Conservation (phyloP, 352 stramenopile species). For the Globisporangium paroecandrum region DNA sequence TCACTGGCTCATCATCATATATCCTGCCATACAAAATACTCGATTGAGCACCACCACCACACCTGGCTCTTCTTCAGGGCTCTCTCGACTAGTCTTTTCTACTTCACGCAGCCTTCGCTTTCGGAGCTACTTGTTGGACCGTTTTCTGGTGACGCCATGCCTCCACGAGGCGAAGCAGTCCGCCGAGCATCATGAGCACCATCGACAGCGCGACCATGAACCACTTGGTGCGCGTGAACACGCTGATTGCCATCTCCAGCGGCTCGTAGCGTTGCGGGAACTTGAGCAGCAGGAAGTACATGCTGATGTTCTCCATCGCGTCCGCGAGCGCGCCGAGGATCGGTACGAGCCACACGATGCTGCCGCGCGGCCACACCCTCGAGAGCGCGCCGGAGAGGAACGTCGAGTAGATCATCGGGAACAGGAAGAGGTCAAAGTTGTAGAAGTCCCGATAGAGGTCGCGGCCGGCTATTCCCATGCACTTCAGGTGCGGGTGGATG, state of each 20-base stretch:
- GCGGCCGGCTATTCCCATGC: slow-evolving; percentile 27
- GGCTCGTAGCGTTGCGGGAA: slow-evolving; percentile 29
- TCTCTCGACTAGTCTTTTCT: not conserved
- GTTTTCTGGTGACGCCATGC: not conserved
- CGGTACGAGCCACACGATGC: slow-evolving; percentile 21
- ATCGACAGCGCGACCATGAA: slow-evolving; percentile 19
- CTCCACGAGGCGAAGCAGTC: not conserved
- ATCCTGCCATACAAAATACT: too few relatives aligned
- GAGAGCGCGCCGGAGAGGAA: slow-evolving; percentile 26
- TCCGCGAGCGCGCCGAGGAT: slow-evolving; percentile 29
- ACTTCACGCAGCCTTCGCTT: not conserved
- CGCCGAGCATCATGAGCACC: slow-evolving; percentile 25
- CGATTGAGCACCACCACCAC: too few relatives aligned
- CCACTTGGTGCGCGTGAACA: slow-evolving; percentile 39
- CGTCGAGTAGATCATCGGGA: slow-evolving; percentile 42
- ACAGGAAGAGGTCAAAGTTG: slow-evolving; percentile 43
- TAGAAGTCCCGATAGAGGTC: slow-evolving; percentile 44
- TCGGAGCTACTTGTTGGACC: not conserved
- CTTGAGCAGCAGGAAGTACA: slow-evolving; percentile 34
- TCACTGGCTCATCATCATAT: too few relatives aligned
- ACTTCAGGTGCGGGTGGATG: slow-evolving; percentile 38
- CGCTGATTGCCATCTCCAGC: slow-evolving; percentile 30
- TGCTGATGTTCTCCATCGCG: slow-evolving; percentile 41
- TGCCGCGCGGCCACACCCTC: slow-evolving; percentile 29
- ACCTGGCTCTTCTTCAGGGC: too few relatives aligned